Evolutionary conservation across 306 rosid genomes (phyloP).

Genomic region (Lithocarpus polystachyus): DNA sequence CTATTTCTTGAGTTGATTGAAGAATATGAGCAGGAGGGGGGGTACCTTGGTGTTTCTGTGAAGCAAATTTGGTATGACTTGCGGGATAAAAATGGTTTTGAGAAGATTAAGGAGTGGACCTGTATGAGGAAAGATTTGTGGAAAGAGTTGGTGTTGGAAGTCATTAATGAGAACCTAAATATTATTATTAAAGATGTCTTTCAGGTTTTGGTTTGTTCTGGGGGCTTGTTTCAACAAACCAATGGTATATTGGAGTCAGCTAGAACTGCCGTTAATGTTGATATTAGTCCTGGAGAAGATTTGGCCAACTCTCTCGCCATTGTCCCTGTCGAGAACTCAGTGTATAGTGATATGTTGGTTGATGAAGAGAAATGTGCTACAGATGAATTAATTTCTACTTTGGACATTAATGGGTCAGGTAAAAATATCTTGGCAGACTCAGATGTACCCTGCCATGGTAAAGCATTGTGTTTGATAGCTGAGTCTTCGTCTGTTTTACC

Average conservation of each 20-base stretch:
- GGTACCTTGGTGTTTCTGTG: conserved; percentile 47
- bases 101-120: conserved; percentile 63
- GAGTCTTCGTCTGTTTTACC: conserved; percentile 10
- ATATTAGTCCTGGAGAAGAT: not conserved
- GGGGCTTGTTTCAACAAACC: conserved; percentile 22
- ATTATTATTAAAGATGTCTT: conserved; percentile 35
- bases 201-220: conserved; percentile 26
- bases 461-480: conserved; percentile 23
- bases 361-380: conserved; percentile 20
- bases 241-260: conserved; percentile 18
- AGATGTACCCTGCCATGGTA: conserved; percentile 1
- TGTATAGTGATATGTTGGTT: not conserved
- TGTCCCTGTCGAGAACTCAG: not conserved
- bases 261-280: conserved; percentile 10
- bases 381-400: conserved; percentile 9
- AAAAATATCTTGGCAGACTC: conserved; percentile 1
- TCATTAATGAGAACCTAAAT: conserved; percentile 38
- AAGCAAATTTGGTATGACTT: conserved; percentile 90
- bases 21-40: conserved; percentile 34
- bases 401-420: conserved; percentile 12
- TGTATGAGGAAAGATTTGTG: conserved; percentile 46
- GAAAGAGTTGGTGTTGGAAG: conserved; percentile 53
- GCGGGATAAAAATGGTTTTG: conserved; percentile 36
- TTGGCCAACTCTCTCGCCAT: not conserved
- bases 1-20: conserved; percentile 67